Conservation (phyloP, 2,329 filamentous ascomycete genomes). For the Ceratocystis alfenasii region DNA sequence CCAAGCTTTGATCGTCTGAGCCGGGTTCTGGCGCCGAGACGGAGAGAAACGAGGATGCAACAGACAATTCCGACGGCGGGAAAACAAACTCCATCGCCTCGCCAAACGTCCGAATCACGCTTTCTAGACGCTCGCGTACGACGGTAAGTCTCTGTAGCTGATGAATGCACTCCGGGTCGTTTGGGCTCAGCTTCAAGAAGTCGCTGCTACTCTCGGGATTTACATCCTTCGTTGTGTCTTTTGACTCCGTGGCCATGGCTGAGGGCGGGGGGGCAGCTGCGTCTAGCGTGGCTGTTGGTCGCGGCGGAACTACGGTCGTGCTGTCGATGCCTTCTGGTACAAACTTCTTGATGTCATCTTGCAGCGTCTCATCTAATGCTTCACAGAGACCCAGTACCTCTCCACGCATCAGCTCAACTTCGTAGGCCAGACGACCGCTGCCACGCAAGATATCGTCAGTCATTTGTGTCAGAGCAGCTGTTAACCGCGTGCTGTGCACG, state of each 20-base stretch:
- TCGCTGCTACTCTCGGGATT: constrained; percentile 13
- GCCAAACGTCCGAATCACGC: constrained; percentile 82
- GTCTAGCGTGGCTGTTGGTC: not conserved
- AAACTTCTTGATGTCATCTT: constrained; percentile 61
- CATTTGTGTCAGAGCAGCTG: constrained; percentile 69
- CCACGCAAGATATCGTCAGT: constrained; percentile 92
- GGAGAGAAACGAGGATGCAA: constrained; percentile 75
- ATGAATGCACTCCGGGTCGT: constrained; percentile 56
- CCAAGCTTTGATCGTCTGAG: constrained; percentile 50
- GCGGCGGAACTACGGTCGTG: constrained; percentile 25
- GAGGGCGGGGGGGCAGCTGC: constrained; percentile 1
- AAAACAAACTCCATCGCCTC: constrained; percentile 93
- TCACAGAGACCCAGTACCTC: constrained; percentile 75
- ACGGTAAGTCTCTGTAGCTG: constrained; percentile 72
- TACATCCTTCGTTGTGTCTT: constrained; percentile 10
- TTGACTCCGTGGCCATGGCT: constrained; percentile 21
- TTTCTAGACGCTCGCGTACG: constrained; percentile 73
- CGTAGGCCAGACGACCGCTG: constrained; percentile 78
- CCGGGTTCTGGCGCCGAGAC: constrained; percentile 75
- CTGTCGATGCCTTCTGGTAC: constrained; percentile 41
- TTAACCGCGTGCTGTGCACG: constrained; percentile 73
- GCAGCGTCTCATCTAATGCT: constrained; percentile 58
- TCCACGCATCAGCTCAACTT: constrained; percentile 85
- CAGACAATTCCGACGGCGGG: constrained; percentile 73
- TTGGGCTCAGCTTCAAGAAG: constrained; percentile 12